Base-by-base conservation (phyloP, 768 basidiomycete species). In the Paxillus ammoniavirescens region DNA sequence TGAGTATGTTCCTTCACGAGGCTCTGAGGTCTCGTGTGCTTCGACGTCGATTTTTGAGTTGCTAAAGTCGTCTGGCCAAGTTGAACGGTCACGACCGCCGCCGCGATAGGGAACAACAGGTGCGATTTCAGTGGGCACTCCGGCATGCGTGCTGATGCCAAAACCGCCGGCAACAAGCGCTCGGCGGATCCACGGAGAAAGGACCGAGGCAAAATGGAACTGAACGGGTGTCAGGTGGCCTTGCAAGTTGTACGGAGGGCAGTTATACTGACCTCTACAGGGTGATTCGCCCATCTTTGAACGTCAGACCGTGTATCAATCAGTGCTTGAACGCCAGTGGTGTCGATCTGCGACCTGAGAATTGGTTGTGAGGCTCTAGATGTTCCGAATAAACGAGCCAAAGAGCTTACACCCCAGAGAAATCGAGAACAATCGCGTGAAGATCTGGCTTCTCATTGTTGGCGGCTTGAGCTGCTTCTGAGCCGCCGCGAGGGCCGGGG, bases 131-230 rank as follows among this genome's bases (percentile, higher is more conserved):
- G 71, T 73, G 10, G 78, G 77, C 0, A 70, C 58, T 17, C 65
- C 69, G 8, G 72, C 55, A 2, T 77, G 67, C 13, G 68, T 65
- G 15, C 91, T 89, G 17, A 78, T 77, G 7, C 96, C 96, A 66
- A 98, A 98, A 2, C 93, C 93, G 54, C 89, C 95, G 4, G 94
- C 92, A 44, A 93, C 73, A 33, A 95, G 79, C 5, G 91, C 91
- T 47, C 95, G 87, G 50, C 89, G 83, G 54, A 93, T 91, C 96
- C 95, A 99, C 0, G 93, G 93, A 1, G 92, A 93, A 50, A 95
- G 82, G 36, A 98, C 77, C 36, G 89, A 84, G 4, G 92, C 88
- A 67, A 99, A 99, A 74, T 98, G 96, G 79, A 97, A 98, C 81
- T 93, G 67, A 35, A 75, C 64, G 17, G 47, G 18, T 47, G 35